Base-by-base conservation (phyloP, 495 filamentous ascomycete species). In the Hypoxylon perforatum region DNA sequence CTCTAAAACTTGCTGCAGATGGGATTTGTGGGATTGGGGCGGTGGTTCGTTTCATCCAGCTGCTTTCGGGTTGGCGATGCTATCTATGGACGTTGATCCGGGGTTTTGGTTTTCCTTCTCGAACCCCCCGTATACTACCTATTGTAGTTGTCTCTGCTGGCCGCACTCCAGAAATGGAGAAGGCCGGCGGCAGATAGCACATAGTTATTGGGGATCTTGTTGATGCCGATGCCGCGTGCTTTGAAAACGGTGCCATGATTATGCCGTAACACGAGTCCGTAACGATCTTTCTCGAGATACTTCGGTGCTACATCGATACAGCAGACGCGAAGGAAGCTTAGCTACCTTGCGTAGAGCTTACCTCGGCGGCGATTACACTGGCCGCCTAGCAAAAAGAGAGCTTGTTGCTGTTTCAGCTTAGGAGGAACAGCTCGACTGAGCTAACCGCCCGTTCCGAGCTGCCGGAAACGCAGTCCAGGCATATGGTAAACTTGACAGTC, bases 361-460 rank as follows among this genome's bases (percentile, higher is more conserved):
- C 55, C 55, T 48, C 35, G n/a, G 38, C 42, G 10, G 12, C 25
- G 44, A 35, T 19, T 15, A 15, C n/a, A 23, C 48, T 14, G 12
- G 17, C 17, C 33, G 44, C 41, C 22, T 21, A 44, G n/a, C n/a
- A 50, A 46, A 33, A 51, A 51, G 11, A 10, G 8, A 33, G 44
- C 45, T 39, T 48, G 30, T 33, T 45, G 33, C 30, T 19, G 45
- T 44, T 36, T 44, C 25, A 38, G 35, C 3, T 17, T 15, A 1
- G 14, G 3, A n/a, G 38, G 38, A 41, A 17, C 38, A 3, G 30
- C 15, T 41, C 14, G 38, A 14, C 25, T 58, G 46, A 19, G 47
- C 28, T 56, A 48, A n/a, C 57, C 57, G 57, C 51, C 41, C 57
- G 57, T 67, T 61, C 63, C 63, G 50, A 61, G 45, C 54, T 61